Evolutionary conservation across 139 green algal species (phyloP).

Genomic region (Auxenochlorella pyrenoidosa): DNA sequence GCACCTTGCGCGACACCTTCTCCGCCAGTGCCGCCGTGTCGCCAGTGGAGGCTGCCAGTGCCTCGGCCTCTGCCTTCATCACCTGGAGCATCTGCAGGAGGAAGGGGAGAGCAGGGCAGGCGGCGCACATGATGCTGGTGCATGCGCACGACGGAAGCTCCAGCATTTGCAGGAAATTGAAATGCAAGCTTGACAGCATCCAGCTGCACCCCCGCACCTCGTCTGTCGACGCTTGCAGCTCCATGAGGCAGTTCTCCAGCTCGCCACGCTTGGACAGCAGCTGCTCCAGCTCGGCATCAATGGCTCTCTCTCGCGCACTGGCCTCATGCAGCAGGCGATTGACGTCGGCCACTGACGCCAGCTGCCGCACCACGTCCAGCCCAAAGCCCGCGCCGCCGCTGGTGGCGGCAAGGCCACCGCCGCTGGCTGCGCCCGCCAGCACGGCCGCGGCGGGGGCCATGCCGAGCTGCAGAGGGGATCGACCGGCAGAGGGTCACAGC

Average conservation of each 20-base stretch:
- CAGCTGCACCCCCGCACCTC: slow-evolving; percentile 57
- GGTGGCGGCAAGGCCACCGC: background rate
- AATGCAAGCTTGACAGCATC: background rate
- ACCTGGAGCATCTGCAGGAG: slow-evolving; percentile 77
- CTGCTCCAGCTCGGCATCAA: slow-evolving; percentile 84
- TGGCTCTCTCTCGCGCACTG: slow-evolving; percentile 73
- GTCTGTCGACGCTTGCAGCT: slow-evolving; percentile 62
- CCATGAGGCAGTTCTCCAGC: slow-evolving; percentile 68
- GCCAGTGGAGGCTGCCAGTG: slow-evolving; percentile 70
- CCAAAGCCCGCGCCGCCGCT: background rate
- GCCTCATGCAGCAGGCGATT: slow-evolving; percentile 83
- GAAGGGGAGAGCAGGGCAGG: background rate
- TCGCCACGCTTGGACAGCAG: slow-evolving; percentile 60
- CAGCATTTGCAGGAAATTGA: background rate
- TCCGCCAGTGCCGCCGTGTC: slow-evolving; percentile 81
- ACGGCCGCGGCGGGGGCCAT: background rate
- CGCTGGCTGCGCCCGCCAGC: background rate
- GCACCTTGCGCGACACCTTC: slow-evolving; percentile 86
- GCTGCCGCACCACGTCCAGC: slow-evolving; percentile 28
- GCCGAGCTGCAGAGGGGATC: too few relatives aligned
- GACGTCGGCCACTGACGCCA: slow-evolving; percentile 78
- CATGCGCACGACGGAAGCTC: background rate
- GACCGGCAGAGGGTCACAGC: too few relatives aligned
- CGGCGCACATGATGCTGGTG: background rate
- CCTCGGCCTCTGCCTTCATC: slow-evolving; percentile 79